phyloP scores from a whole-genome alignment of 2,329 filamentous ascomycete genomes.

The Colletotrichum sp. region DNA sequence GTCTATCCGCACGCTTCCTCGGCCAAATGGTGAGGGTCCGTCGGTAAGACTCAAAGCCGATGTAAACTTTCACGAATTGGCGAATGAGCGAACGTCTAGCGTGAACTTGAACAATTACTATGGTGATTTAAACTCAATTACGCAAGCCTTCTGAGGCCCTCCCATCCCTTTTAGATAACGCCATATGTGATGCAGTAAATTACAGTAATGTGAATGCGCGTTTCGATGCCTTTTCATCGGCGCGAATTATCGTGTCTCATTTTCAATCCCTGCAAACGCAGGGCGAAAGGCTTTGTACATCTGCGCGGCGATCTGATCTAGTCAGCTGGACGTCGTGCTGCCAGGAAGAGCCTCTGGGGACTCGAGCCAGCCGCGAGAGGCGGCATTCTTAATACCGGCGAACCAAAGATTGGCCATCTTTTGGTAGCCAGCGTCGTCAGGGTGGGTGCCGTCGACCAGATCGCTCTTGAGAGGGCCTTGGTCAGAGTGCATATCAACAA shows the following conservation, averaged over 20 bases:
- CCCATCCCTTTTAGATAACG: not conserved
- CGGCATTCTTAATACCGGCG: conserved; percentile 30
- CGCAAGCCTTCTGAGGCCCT: not conserved
- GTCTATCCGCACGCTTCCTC: not conserved
- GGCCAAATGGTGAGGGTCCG: not conserved
- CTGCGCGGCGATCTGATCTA: not conserved
- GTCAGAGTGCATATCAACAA: conserved; percentile 43
- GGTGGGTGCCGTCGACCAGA: conserved; percentile 44
- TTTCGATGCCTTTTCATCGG: not conserved
- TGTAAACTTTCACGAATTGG: not conserved
- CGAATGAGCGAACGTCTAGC: not conserved
- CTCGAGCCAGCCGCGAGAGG: conserved; percentile 26
- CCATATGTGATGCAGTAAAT: not conserved
- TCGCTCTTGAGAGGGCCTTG: conserved; percentile 34
- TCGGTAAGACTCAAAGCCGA: not conserved
- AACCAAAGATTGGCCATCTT: conserved; percentile 47
- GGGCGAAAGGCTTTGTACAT: not conserved
- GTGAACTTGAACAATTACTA: not conserved
- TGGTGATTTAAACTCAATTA: not conserved
- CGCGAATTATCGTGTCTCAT: not conserved
- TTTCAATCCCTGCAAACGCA: not conserved
- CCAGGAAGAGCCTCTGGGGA: conserved; percentile 19
- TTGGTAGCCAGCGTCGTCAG: conserved; percentile 40
- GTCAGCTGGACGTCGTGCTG: not conserved
- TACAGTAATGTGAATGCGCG: not conserved